These are phyloP conservation scores for Acmispon strigosus DNA, from an alignment of 306 rosid species.

Conservation along the genomic window DNA sequence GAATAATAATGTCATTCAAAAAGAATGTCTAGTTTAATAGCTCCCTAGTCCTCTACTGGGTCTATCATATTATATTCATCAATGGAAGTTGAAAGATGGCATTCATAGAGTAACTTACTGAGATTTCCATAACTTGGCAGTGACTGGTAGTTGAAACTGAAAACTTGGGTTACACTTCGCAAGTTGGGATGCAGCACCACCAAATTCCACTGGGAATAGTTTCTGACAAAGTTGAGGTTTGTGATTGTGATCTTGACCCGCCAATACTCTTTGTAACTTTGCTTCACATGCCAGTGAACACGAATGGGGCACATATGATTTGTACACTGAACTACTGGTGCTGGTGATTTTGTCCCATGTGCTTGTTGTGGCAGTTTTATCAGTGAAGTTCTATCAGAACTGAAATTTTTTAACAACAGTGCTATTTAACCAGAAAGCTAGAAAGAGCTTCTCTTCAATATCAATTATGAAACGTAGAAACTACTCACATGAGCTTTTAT, in stretches of 20 bases:
- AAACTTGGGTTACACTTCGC: slow-evolving; percentile 44
- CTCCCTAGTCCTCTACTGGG: background rate
- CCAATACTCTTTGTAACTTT: slow-evolving; percentile 72
- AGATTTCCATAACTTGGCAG: slow-evolving; percentile 39
- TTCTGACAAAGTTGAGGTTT: slow-evolving; percentile 54
- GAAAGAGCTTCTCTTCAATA: too few species aligned
- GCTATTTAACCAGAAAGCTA: background rate
- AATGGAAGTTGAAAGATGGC: background rate
- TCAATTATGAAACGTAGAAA: too few species aligned
- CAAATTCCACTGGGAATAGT: slow-evolving; percentile 74
- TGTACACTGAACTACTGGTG: slow-evolving; percentile 51
- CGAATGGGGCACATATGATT: slow-evolving; percentile 76
- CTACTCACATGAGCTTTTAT: too few species aligned
- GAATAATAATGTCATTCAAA: too few species aligned
- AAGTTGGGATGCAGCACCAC: slow-evolving; percentile 72
- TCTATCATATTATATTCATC: background rate
- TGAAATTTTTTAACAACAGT: slow-evolving; percentile 17
- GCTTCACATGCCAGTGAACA: slow-evolving; percentile 82
- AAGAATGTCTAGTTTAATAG: too few species aligned
- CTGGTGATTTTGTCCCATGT: background rate
- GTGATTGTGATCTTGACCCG: slow-evolving; percentile 71
- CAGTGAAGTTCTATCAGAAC: slow-evolving; percentile 32
- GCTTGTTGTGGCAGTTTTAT: slow-evolving; percentile 38
- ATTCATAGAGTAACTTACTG: slow-evolving; percentile 44
- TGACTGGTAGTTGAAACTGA: slow-evolving; percentile 72